Conservation (phyloP, 1,284 basidiomycete genomes). For the Rhodofomes roseus region DNA sequence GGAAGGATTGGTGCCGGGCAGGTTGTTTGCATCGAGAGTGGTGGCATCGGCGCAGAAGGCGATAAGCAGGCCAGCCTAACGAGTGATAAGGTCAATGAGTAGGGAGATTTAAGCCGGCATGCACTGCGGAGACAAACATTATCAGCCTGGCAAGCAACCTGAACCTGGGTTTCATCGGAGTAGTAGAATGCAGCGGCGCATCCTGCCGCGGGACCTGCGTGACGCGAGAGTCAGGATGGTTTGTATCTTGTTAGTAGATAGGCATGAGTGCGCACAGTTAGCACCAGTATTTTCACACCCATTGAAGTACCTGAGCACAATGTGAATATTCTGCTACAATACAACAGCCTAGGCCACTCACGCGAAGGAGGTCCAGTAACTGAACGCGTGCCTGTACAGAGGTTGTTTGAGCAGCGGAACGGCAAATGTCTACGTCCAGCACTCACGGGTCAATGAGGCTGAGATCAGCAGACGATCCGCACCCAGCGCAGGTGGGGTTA, state of each 20-base stretch:
- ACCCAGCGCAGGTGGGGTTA: constrained; percentile 35
- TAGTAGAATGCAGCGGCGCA: constrained; percentile 38
- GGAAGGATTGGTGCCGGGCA: neutral
- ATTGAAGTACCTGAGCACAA: constrained; percentile 9
- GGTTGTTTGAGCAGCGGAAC: neutral
- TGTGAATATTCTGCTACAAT: neutral
- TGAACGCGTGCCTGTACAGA: constrained; percentile 28
- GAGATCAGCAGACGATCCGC: constrained; percentile 40
- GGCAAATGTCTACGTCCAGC: neutral
- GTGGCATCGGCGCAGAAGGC: constrained; percentile 2
- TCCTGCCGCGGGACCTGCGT: constrained; percentile 21
- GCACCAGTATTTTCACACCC: constrained; percentile 33
- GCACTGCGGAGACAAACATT: constrained; percentile 18
- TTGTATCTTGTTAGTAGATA: neutral
- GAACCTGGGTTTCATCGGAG: constrained; percentile 37
- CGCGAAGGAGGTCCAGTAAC: constrained; percentile 29
- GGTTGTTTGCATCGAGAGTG: constrained; percentile 2
- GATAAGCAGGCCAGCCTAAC: neutral
- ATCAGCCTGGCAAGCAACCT: constrained; percentile 32
- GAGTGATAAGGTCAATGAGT: neutral
- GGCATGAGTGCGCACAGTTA: constrained; percentile 21
- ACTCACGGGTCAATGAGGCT: constrained; percentile 42
- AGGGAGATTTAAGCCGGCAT: neutral
- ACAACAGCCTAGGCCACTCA: neutral
- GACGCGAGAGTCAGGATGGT: neutral